Base-by-base conservation (phyloP, 1,139 yeast genomes). In the Debaryomycetaceae sp. region DNA sequence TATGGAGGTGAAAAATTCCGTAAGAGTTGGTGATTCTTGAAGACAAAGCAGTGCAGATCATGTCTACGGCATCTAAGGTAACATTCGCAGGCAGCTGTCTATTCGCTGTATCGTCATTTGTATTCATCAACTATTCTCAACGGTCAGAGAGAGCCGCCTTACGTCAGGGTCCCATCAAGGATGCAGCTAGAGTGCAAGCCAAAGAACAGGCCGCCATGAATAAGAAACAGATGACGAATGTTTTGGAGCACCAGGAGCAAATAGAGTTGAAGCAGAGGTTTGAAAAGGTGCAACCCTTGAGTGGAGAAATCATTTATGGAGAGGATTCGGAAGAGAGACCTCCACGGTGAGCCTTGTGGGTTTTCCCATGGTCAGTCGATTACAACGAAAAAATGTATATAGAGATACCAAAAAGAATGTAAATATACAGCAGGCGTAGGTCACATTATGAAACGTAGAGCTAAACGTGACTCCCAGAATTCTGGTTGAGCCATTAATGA, bases 81-180 rank as follows among this genome's bases (percentile, higher is more conserved):
- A 85, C 93, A 6, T 76, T 87, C 48, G 89, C 78, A 0, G 54
- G 75, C 6, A 72, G 88, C n/a, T 72, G 81, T 38, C 58, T 73
- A 5, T 66, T 78, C 42, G 85, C 90, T 6, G 76, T 70, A 0
- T 75, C 75, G 4, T 73, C 89, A 0, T 81, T 86, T 36, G 65
- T 77, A 6, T 85, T 83, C 61, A 89, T 87, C 45, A 87, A 85
- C 64, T 72, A 72, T 50, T 77, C 85, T 42, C 95, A 87, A 60
- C 75, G 73, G 35, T 64, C 77, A 47, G 95, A 87, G 62, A 74
- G 89, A 51, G 80, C 76, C 6, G 83, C 87, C 4, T 70, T 86
- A 43, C 81, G 85, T 51, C 89, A 83, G 58, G 95, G 95, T 1
- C 95, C 95, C 7, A 80, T 85, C 57, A 83, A 82, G 56, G 95